These are phyloP conservation scores for Erodium moschatum DNA, from an alignment of 441 rosid genomes.

Conservation along the genomic window DNA sequence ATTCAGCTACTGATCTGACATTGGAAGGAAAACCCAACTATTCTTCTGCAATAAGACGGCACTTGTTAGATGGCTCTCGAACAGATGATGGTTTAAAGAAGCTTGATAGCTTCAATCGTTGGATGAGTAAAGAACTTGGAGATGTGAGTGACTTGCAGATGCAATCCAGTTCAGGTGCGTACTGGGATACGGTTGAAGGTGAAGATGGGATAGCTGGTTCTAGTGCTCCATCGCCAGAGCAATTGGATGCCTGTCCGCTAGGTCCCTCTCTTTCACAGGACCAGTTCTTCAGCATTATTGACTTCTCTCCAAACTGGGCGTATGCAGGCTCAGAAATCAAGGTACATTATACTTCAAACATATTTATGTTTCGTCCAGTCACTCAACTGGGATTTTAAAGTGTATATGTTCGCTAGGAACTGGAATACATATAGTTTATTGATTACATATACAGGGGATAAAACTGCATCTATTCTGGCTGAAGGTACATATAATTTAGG, in stretches of 20 bases:
- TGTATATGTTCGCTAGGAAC: no score
- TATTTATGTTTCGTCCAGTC: background rate
- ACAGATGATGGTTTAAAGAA: slow-evolving; percentile 64
- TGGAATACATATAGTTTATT: no score
- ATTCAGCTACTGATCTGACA: slow-evolving; percentile 24
- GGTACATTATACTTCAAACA: slow-evolving; percentile 31
- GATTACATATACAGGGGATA: no score
- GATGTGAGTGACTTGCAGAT: slow-evolving; percentile 56
- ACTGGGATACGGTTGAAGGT: slow-evolving; percentile 59
- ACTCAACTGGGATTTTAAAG: slow-evolving; percentile 9
- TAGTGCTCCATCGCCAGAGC: slow-evolving; percentile 38
- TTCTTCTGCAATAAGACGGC: slow-evolving; percentile 40
- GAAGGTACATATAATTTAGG: background rate
- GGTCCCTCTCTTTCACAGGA: slow-evolving; percentile 68
- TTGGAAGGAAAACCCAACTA: slow-evolving; percentile 41
- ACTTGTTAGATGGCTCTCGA: slow-evolving; percentile 36
- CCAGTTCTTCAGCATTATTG: slow-evolving; percentile 66
- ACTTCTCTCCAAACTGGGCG: slow-evolving; percentile 74
- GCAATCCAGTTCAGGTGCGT: slow-evolving; percentile 45
- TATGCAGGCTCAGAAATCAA: slow-evolving; percentile 44
- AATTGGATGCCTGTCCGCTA: slow-evolving; percentile 43
- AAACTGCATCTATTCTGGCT: slow-evolving; percentile 3
- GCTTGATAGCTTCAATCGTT: slow-evolving; percentile 80
- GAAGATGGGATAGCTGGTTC: slow-evolving; percentile 46
- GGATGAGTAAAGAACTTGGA: slow-evolving; percentile 91